Evolutionary conservation across 2,329 filamentous ascomycete genomes (phyloP).

Genomic region (Drechslerella dactyloides): DNA sequence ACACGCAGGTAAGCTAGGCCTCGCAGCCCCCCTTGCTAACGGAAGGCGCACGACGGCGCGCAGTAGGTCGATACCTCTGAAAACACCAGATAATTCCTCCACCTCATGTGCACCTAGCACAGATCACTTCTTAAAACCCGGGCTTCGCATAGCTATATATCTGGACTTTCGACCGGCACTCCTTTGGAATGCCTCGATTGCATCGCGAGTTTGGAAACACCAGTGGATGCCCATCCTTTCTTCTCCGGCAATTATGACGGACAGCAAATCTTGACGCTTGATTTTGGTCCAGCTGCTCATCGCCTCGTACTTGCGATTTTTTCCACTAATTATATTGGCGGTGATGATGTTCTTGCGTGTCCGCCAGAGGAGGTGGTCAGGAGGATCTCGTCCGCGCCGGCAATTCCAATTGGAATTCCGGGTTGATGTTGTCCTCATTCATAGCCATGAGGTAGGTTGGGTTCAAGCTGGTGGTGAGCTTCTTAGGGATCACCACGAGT

Average conservation of each 20-base stretch:
- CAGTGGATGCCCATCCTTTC: not conserved
- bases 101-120: too few relatives aligned
- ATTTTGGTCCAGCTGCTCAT: conserved; percentile 7
- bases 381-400: not conserved
- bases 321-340: conserved; percentile 1
- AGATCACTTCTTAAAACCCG: too few relatives aligned
- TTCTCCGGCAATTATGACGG: not conserved
- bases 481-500: not conserved
- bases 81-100: too few relatives aligned
- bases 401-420: not conserved
- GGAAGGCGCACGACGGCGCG: too few relatives aligned
- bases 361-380: not conserved
- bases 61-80: too few relatives aligned
- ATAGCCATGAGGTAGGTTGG: not conserved
- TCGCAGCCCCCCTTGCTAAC: too few relatives aligned
- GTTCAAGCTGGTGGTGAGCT: not conserved
- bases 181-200: not conserved
- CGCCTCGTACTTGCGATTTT: conserved; percentile 12
- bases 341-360: not conserved
- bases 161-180: not conserved
- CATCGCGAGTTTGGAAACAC: not conserved
- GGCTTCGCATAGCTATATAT: too few relatives aligned
- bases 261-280: not conserved
- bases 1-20: too few relatives aligned
- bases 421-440: not conserved